Evolutionary conservation across 768 basidiomycete genomes (phyloP).

Genomic region (Gloeopeniophorella convolvens): DNA sequence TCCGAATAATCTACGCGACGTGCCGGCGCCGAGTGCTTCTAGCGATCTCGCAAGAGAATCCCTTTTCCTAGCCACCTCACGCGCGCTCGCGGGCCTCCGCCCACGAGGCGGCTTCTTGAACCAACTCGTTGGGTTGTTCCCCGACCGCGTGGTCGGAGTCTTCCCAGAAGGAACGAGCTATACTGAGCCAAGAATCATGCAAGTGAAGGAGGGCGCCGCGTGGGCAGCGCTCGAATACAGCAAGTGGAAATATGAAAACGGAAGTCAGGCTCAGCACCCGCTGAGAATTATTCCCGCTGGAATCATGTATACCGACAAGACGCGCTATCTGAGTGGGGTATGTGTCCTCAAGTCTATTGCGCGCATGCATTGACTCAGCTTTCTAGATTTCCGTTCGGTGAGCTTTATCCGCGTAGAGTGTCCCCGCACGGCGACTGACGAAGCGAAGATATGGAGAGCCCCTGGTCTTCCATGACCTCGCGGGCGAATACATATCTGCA

Average conservation of each 20-base stretch:
- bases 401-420: background rate
- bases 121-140: constrained; percentile 1
- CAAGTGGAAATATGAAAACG: constrained; percentile 61
- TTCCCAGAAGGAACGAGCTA: constrained; percentile 97
- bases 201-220: constrained; percentile 90
- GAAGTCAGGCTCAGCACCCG: constrained; percentile 33
- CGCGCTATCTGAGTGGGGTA: constrained; percentile 87
- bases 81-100: constrained; percentile 71
- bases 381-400: background rate
- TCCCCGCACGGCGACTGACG: background rate
- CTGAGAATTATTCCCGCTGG: constrained; percentile 70
- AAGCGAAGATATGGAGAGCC: constrained; percentile 68
- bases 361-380: background rate
- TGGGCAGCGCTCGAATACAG: constrained; percentile 94
- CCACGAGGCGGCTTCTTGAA: constrained; percentile 10
- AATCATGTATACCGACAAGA: constrained; percentile 92
- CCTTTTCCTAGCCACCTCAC: constrained; percentile 85
- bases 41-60: constrained; percentile 4
- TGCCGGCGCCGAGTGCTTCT: background rate
- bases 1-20: constrained; percentile 75
- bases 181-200: constrained; percentile 88
- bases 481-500: constrained; percentile 66
- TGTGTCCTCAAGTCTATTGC: constrained; percentile 29
- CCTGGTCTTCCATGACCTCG: constrained; percentile 65
- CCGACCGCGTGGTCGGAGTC: constrained; percentile 60